Conservation (phyloP, 1,139 yeast species). For the Yamadazyma trypodendri region DNA sequence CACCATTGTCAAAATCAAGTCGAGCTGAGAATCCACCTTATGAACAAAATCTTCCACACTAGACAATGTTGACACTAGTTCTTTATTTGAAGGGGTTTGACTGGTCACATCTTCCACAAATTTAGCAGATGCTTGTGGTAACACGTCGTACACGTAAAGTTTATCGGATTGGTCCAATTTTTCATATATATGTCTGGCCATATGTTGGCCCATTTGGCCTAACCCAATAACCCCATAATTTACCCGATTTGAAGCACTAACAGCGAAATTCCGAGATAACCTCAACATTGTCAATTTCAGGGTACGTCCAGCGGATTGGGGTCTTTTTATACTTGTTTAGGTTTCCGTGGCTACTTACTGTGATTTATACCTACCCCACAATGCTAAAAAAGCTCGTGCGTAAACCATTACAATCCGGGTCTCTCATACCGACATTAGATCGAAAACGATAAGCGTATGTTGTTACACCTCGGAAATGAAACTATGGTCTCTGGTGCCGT, state of each 20-base stretch:
- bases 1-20: conserved; percentile 53
- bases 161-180: conserved; percentile 40
- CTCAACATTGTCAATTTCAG: conserved; percentile 1
- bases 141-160: conserved; percentile 46
- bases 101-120: conserved; percentile 28
- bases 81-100: conserved; percentile 21
- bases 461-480: too few relatives aligned
- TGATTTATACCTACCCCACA: conserved; percentile 4
- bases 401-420: too few relatives aligned
- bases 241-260: conserved; percentile 9
- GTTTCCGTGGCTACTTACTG: conserved; percentile 6
- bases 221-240: conserved; percentile 56
- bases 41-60: conserved; percentile 30
- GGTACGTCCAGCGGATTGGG: neutral
- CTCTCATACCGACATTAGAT: too few relatives aligned
- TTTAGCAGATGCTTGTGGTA: conserved; percentile 26
- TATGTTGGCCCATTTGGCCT: conserved; percentile 61
- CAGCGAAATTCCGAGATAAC: neutral
- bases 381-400: neutral
- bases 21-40: conserved; percentile 30
- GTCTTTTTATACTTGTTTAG: neutral
- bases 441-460: too few relatives aligned
- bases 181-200: conserved; percentile 54
- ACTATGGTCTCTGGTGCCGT: too few relatives aligned
- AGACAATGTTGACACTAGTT: conserved; percentile 18